A percentile compares a stretch with the other conserved stretches of the same genome.
Conservation (phyloP, 169 alveolate genomes). For the Eimeria necatrix region DNA sequence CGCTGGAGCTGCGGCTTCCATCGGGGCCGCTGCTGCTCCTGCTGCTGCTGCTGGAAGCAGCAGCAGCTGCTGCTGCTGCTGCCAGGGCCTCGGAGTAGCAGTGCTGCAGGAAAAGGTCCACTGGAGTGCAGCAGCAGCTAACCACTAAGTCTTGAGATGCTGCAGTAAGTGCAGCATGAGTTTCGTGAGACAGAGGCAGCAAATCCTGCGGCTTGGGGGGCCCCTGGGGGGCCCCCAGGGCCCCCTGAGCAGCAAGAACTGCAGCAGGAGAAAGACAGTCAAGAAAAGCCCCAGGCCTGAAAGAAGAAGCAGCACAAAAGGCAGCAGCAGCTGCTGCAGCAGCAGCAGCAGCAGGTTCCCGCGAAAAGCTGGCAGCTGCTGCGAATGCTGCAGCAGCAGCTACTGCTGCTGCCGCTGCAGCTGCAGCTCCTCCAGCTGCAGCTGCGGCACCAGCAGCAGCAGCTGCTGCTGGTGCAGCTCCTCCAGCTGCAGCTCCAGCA, state of each 20-base stretch:
- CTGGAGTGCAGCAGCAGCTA: conserved; percentile 51
- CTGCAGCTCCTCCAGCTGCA: too few relatives aligned
- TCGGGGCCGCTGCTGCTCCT: background rate
- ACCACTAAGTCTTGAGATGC: conserved; percentile 35
- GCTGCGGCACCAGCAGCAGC: too few relatives aligned
- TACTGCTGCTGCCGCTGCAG: too few relatives aligned
- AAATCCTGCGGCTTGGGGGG: background rate
- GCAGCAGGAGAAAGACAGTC: background rate
- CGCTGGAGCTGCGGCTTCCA: background rate
- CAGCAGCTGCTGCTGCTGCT: conserved; percentile 45
- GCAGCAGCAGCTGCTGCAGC: too few relatives aligned
- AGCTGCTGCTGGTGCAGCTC: too few relatives aligned
- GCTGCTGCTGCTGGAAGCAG: conserved; percentile 1
- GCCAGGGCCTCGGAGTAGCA: conserved; percentile 13
- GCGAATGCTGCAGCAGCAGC: too few relatives aligned
- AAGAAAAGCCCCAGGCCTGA: conserved; percentile 22
- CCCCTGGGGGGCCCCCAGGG: background rate
- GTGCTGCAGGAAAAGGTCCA: conserved; percentile 9
- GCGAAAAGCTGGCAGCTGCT: too few relatives aligned
- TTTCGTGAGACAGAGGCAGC: conserved; percentile 7
- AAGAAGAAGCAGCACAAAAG: too few relatives aligned
- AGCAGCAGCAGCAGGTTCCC: too few relatives aligned
- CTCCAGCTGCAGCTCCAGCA: background rate
- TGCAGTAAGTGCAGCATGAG: conserved; percentile 33
- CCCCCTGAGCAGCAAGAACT: conserved; percentile 21